These are phyloP conservation scores for Podospora pseudopauciseta DNA, from an alignment of 495 filamentous ascomycete species.

Conservation along the genomic window DNA sequence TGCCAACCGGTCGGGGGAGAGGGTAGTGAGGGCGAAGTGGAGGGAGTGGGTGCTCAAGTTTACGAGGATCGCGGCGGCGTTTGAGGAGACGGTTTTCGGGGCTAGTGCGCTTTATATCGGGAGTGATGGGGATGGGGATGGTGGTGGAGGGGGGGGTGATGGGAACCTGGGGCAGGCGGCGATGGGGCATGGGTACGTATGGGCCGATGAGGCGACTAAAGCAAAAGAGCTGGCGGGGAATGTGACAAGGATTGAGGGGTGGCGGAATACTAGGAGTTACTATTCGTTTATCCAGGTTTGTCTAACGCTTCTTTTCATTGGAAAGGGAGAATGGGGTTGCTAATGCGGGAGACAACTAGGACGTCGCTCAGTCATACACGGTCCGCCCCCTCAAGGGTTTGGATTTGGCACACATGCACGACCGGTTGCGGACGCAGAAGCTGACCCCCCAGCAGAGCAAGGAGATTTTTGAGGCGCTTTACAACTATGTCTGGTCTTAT, in stretches of 20 bases:
- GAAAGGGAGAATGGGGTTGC: neutral
- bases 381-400: slow-evolving; percentile 74
- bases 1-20: slow-evolving; percentile 79
- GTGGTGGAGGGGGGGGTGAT: slow-evolving; percentile 57
- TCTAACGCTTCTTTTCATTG: neutral
- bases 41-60: slow-evolving; percentile 87
- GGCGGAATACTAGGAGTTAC: slow-evolving; percentile 91
- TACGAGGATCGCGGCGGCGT: slow-evolving; percentile 84
- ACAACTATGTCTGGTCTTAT: slow-evolving; percentile 72
- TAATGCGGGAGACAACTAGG: slow-evolving; percentile 39
- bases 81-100: slow-evolving; percentile 93
- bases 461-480: slow-evolving; percentile 77
- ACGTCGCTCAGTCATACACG: slow-evolving; percentile 58
- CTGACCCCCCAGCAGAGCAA: slow-evolving; percentile 65
- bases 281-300: slow-evolving; percentile 86
- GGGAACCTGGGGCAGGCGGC: slow-evolving; percentile 67
- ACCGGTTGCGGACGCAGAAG: slow-evolving; percentile 75
- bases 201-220: slow-evolving; percentile 77
- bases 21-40: slow-evolving; percentile 85
- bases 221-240: slow-evolving; percentile 83
- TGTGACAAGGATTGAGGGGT: slow-evolving; percentile 88
- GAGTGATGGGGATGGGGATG: slow-evolving; percentile 56
- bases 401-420: slow-evolving; percentile 88
- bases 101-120: slow-evolving; percentile 87
- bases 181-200: slow-evolving; percentile 83